Conservation (phyloP, 306 rosid species). For the Urtica urens region DNA sequence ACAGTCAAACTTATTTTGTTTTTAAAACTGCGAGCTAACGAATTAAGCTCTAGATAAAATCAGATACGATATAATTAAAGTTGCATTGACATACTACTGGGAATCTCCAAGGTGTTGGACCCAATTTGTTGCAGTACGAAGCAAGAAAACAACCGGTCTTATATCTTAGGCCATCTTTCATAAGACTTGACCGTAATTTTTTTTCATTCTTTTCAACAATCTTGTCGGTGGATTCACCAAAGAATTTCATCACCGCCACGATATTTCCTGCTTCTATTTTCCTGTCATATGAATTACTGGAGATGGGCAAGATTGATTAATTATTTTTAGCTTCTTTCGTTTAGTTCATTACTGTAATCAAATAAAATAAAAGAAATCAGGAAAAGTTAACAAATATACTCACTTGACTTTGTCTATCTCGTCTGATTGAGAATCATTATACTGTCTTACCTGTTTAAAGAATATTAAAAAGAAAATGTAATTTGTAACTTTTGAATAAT, state of each 20-base stretch:
- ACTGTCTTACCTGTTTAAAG: no score
- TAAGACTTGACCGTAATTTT: slow-evolving; percentile 32
- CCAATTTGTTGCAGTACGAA: slow-evolving; percentile 80
- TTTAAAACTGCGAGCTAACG: neutral
- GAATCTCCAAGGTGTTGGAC: slow-evolving; percentile 66
- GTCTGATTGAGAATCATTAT: no score
- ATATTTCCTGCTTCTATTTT: slow-evolving; percentile 56
- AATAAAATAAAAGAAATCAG: no score
- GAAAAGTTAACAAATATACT: no score
- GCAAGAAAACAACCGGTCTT: slow-evolving; percentile 70
- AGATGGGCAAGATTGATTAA: neutral
- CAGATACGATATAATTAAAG: neutral
- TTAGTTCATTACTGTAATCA: no score
- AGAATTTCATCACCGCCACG: slow-evolving; percentile 59
- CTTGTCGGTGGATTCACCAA: slow-evolving; percentile 62
- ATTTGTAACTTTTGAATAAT: neutral
- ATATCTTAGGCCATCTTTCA: slow-evolving; percentile 54
- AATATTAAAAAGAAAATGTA: neutral
- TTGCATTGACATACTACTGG: slow-evolving; percentile 41
- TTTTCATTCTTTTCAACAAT: slow-evolving; percentile 43
- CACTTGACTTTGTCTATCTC: no score
- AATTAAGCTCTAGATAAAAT: neutral
- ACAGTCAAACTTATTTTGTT: neutral
- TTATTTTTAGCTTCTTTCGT: neutral
- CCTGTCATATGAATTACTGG: slow-evolving; percentile 62